phyloP scores from a whole-genome alignment of 768 basidiomycete species.

The Infundibulicybe gibba region DNA sequence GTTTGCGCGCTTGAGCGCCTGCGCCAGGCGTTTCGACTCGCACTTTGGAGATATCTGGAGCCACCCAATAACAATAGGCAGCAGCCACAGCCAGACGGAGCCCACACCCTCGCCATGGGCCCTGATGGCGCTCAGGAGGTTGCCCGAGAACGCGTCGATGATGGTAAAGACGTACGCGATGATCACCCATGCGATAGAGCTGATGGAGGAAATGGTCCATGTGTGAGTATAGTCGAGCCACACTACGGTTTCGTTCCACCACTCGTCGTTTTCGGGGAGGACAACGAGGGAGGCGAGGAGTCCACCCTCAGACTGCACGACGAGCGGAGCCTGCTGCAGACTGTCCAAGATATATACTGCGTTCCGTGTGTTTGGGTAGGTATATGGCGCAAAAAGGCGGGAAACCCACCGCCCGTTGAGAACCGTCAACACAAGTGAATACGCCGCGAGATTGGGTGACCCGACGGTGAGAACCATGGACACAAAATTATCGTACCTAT shows the following conservation, averaged over 20 bases:
- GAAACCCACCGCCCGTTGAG: constrained; percentile 37
- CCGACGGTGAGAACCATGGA: constrained; percentile 34
- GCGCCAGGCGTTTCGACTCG: constrained; percentile 24
- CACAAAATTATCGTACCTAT: constrained; percentile 28
- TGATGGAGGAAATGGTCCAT: constrained; percentile 35
- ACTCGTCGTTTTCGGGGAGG: constrained; percentile 33
- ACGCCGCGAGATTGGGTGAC: constrained; percentile 36
- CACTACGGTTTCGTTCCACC: constrained; percentile 13
- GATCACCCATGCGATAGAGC: constrained; percentile 36
- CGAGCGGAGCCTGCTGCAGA: constrained; percentile 39
- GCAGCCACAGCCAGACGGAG: constrained; percentile 39
- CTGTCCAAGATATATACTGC: constrained; percentile 30
- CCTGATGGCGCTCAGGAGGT: constrained; percentile 7
- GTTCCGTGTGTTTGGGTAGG: constrained; percentile 23
- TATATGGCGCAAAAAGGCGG: constrained; percentile 21
- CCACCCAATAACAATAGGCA: constrained; percentile 38
- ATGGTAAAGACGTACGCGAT: constrained; percentile 34
- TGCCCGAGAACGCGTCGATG: constrained; percentile 20
- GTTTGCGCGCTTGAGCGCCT: constrained; percentile 26
- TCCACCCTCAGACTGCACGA: constrained; percentile 17
- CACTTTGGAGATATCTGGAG: constrained; percentile 36
- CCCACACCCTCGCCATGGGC: constrained; percentile 34
- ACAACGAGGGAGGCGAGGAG: constrained; percentile 37
- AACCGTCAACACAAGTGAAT: constrained; percentile 28
- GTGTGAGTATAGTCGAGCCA: constrained; percentile 31